Base-by-base conservation (phyloP, 1,284 basidiomycete species). In the Puccinia hordei region DNA sequence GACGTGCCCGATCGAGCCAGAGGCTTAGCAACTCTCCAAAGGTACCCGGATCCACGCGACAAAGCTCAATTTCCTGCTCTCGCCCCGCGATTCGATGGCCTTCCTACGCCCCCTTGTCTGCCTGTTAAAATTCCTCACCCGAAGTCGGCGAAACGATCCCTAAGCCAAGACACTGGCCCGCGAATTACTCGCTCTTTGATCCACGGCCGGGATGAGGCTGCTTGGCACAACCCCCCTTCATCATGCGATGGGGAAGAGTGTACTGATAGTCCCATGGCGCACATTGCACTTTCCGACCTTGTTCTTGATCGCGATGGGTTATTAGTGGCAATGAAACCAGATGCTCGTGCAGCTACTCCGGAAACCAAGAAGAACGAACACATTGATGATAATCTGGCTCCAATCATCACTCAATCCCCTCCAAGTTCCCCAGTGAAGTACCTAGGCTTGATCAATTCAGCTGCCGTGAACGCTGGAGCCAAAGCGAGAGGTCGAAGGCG, bases 41-140 rank as follows among this genome's bases (percentile, higher is more conserved):
- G 17, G 33, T 38, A 38, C 15, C 61, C 61, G 2, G 61, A 63
- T 22, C 61, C 35, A 15, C 27, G 17, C 33, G 33, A 33, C 27
- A 30, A 38, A 63, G 61, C 61, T 38, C 61, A 19, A 17, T 41
- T 63, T 38, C 61, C 61, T n/a, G 35, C 61, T 30, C 61, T 63
- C 61, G 61, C 41, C 17, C 35, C 35, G 41, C 35, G 33, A 24
- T 5, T 35, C 19, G 35, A 38, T 38, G 35, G 35, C 17, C 15
- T 41, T 41, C 35, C 35, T 19, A 30, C 61, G 35, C 30, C 61
- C 9, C 4, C 8, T 19, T 3, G 17, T 5, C 4, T 22, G 3
- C 9, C 33, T 41, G 27, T 1, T 41, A 35, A 4, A 17, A 27
- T 15, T 59, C 30, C 27, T 30, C n/a, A 2, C 27, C 27, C 27